phyloP scores from a whole-genome alignment of 1,284 basidiomycete species.

The Trametes sp. region DNA sequence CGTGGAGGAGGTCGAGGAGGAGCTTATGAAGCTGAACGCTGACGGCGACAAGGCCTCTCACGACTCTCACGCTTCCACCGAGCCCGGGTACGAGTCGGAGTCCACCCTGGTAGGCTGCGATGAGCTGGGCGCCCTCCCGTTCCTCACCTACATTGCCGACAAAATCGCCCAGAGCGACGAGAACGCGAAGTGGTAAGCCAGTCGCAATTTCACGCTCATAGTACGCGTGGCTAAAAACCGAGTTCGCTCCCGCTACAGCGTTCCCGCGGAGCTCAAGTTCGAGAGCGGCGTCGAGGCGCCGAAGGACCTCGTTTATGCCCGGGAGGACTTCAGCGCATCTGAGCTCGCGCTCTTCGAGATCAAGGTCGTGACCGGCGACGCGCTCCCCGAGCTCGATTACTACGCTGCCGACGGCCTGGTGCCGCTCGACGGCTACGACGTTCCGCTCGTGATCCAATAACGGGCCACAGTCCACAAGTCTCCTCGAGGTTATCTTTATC shows the following conservation, averaged over 20 bases:
- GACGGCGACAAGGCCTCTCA: constrained; percentile 8
- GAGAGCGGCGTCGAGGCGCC: background rate
- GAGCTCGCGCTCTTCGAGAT: constrained; percentile 19
- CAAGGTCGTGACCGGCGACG: constrained; percentile 6
- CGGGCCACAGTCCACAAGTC: background rate
- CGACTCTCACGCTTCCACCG: constrained; percentile 1
- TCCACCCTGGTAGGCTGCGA: constrained; percentile 10
- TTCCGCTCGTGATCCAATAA: background rate
- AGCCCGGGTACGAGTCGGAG: background rate
- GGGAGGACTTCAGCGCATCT: background rate
- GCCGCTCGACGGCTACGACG: constrained; percentile 1
- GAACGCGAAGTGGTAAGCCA: background rate
- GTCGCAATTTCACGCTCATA: too few species aligned
- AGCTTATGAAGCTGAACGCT: background rate
- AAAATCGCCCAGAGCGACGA: background rate
- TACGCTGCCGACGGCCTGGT: constrained; percentile 5
- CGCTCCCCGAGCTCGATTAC: constrained; percentile 9
- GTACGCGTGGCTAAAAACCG: background rate
- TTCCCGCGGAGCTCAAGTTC: background rate
- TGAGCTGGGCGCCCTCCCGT: background rate
- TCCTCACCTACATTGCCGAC: background rate
- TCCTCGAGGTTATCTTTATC: constrained; percentile 10
- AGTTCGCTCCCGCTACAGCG: background rate
- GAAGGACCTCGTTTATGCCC: background rate
- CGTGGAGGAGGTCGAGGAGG: constrained; percentile 4